Evolutionary conservation across 768 basidiomycete genomes (phyloP), one percentile per base, ranked within the genome.

Genomic region (Naganishia randhawae): DNA sequence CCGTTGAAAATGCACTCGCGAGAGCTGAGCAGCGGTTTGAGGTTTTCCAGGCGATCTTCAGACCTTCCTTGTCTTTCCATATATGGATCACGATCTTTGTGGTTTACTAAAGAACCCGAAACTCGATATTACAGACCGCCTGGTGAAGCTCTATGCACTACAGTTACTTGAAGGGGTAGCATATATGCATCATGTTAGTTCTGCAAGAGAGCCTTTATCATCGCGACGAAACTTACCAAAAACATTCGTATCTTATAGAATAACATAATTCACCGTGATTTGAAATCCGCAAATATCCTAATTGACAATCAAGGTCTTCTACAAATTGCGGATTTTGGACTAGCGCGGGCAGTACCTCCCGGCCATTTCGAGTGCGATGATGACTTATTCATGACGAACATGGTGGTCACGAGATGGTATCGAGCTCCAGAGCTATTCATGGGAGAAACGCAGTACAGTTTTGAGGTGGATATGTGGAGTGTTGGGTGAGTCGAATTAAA

Each of bases 31-130:
- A 1, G 17, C n/a, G 19, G 11, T 45, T 32, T 17, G 35, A 25
- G 32, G 16, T 25, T 35, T 5, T 19, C 3, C 66, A 75, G 74
- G 73, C 48, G 70, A 75, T 52, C 51, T 50, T 17, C 91, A 90
- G 4, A 91, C 97, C 16, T 96, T 91, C 81, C 96, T 98, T 92
- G 95, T 97, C 48, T 99, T 98, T 75, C 96, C 96, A 0, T 99
- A 97, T 81, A 98, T 98, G 96, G 96, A 98, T 75, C 95, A 99
- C 75, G 96, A 99, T 80, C 86, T 99, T 13, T 92, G 95, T 1
- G 96, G 96, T 2, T 80, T 98, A 42, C 82, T 99, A 69, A 91
- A 94, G 80, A 97, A 98, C 76, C 88, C 90, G 69, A 54, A 71
- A 5, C 93, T 93, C 68, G 88, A 88, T 73, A 82, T 95, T 3